Evolutionary conservation across 306 rosid genomes (phyloP).

Genomic region (Castanopsis chinensis): DNA sequence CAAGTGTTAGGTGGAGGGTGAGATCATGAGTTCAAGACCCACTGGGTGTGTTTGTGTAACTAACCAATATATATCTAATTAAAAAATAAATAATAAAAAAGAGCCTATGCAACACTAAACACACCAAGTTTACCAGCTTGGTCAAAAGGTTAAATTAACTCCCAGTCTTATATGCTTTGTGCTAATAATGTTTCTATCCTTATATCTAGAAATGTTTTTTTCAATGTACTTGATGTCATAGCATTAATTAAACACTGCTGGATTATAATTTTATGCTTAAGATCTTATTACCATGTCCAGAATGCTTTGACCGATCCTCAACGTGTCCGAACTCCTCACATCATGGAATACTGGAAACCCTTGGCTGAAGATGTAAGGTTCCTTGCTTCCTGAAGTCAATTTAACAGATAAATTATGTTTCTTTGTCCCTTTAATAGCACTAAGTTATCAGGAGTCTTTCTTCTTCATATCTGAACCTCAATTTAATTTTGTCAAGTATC

Average conservation of each 20-base stretch:
- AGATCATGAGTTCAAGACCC: no score
- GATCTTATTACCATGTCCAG: conserved; percentile 42
- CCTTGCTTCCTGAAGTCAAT: conserved; percentile 18
- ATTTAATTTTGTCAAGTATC: background rate
- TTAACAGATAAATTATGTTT: background rate
- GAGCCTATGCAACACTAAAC: background rate
- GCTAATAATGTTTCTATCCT: background rate
- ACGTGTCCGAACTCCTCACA: conserved; percentile 90
- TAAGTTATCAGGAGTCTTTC: conserved; percentile 11
- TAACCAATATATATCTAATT: no score
- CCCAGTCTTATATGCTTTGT: background rate
- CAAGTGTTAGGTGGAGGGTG: no score
- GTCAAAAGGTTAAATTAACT: background rate
- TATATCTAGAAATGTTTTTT: background rate
- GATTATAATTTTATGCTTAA: conserved; percentile 4
- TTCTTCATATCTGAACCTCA: background rate
- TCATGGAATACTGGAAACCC: conserved; percentile 89
- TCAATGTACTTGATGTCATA: conserved; percentile 10
- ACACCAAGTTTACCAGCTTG: background rate
- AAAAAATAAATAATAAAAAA: no score
- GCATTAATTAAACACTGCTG: background rate
- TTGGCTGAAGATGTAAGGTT: conserved; percentile 92
- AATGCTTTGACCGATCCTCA: conserved; percentile 90
- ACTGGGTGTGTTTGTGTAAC: no score
- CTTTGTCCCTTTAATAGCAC: conserved; percentile 2